Base-by-base conservation (phyloP, 495 filamentous ascomycete genomes). In the Rhypophila decipiens region DNA sequence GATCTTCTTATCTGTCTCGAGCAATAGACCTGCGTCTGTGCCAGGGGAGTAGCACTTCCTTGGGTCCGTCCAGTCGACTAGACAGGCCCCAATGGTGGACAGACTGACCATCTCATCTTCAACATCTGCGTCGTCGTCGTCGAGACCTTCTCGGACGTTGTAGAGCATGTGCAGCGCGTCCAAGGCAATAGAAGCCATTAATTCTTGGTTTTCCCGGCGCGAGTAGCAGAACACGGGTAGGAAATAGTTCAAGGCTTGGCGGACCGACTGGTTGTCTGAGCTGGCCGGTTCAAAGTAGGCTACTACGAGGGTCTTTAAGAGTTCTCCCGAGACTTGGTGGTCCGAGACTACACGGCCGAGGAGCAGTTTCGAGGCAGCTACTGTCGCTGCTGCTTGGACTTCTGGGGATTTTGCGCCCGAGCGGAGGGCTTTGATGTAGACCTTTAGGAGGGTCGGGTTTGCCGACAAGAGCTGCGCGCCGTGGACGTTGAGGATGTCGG, bases 61-160 rank as follows among this genome's bases (percentile, higher is more conserved):
- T 45, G 90, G 88, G 65, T 98, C 93, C 3, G 93, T 97, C 93
- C 93, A 98, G 60, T 98, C 93, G 1, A 88, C 77, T 2, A 98
- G 64, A 67, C 93, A 89, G 2, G 82, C 84, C 22, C 83, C 78
- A 24, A 96, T 85, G 23, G 83, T 77, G 8, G 67, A 70, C 53
- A 93, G 77, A 21, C 83, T 76, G 1, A 93, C 83, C 77, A 93
- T 95, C 55, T 88, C 77, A 41, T 90, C 85, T 18, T 82, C 81
- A 22, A 89, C 83, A 8, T 86, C 88, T 39, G 86, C 77, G 47
- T 93, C 90, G 19, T 84, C 81, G 49, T 90, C 85, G 5, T 86
- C 88, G 19, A 86, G 61, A 3, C 73, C 81, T 49, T 87, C 83
- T 41, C 86, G 80, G 38, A 89, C 73, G 24, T 79, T 70, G 56